Base-by-base conservation (phyloP, 352 stramenopile genomes). In the Peronospora destructor region DNA sequence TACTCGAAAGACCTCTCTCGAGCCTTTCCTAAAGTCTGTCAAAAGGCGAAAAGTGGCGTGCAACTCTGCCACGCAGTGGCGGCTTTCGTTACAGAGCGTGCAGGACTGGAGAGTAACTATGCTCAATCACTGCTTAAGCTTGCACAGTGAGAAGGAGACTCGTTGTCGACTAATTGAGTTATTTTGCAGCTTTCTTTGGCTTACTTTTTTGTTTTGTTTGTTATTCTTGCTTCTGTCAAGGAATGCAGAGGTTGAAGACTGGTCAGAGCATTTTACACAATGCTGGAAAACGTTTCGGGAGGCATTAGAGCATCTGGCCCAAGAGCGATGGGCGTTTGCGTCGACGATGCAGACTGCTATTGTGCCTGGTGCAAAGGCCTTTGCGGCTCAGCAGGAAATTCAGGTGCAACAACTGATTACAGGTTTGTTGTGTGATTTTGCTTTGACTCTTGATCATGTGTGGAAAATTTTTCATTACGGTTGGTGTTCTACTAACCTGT, bases 1-100 rank as follows among this genome's bases (percentile, higher is more conserved):
- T 90, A 92, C 59, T 74, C 76, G n/a, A 66, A 67, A n/a, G 78
- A 92, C 25, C 75, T 90, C 13, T 74, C 82, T 40, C 53, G 71
- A 34, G 65, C 81, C 26, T 92, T 92, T 38, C 45, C 64, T 4
- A 73, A 66, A 46, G 81, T 92, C 39, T 86, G 74, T 41, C 66
- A 82, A 49, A 87, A 87, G 48, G 78, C 76, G 40, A 90, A 85
- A 55, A 78, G 64, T 61, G 78, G 81, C 44, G 76, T 84, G 4
- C 78, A 88, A 59, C 70, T 79, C 16, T 92, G 78, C 53, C 78
- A 90, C 25, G 76, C 73, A 39, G 62, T 92, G 26, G 69, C 76
- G 10, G 55, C 45, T 12, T 83, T 89, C 40, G 61, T 90, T 1
- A 64, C 71, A 1, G 81, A 90, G 35, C 73, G 75, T 28, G 66